phyloP scores from a whole-genome alignment of 495 filamentous ascomycete species.

The Clavariopsis aquatica region DNA sequence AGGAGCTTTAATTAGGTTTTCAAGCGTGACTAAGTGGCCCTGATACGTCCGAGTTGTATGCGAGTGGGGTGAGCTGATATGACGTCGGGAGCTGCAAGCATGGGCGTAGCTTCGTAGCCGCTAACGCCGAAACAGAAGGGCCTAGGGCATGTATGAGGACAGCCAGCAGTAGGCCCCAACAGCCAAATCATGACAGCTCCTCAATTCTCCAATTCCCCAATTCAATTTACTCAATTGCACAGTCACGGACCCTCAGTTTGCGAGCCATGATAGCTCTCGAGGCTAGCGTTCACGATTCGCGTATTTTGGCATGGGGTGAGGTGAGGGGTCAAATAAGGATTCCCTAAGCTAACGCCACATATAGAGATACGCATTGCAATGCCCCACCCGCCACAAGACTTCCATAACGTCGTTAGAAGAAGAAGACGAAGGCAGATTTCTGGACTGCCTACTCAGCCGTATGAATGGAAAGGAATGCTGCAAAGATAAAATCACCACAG shows the following conservation, averaged over 20 bases:
- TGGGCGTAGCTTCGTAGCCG: background rate
- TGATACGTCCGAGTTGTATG: background rate
- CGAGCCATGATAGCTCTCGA: no score
- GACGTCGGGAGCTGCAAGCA: no score
- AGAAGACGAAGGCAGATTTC: background rate
- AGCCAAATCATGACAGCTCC: no score
- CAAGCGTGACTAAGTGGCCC: conserved; percentile 18
- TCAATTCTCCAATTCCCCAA: background rate
- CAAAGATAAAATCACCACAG: background rate
- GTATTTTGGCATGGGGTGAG: background rate
- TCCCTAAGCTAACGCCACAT: conserved; percentile 14
- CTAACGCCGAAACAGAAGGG: background rate
- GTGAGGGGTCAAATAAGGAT: background rate
- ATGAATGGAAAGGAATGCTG: background rate
- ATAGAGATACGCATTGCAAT: background rate
- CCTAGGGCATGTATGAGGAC: no score
- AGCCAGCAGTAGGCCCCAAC: background rate
- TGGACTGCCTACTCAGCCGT: no score
- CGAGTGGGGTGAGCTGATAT: conserved; percentile 4
- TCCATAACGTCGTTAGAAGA: conserved; percentile 16
- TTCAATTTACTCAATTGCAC: background rate
- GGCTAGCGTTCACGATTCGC: no score
- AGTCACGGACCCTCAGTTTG: background rate
- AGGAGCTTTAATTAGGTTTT: conserved; percentile 3
- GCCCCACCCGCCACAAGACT: background rate